Conservation (phyloP, 208 protist species). For the Lotmaria passim region DNA sequence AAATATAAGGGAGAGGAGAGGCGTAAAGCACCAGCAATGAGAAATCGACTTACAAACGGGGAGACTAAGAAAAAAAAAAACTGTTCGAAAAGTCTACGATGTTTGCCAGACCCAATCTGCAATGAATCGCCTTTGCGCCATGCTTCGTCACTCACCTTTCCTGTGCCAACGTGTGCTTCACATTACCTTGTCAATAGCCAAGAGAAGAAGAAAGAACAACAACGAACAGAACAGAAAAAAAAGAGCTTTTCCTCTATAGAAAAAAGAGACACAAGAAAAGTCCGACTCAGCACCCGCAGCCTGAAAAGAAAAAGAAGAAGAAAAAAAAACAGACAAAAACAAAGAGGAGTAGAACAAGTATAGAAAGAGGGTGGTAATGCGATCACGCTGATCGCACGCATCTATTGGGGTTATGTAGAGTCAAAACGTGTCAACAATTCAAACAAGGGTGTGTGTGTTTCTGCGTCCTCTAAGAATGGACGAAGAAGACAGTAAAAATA, state of each 20-base stretch:
- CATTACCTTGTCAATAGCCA: no score
- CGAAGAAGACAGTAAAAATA: slow-evolving; percentile 9
- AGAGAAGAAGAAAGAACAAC: no score
- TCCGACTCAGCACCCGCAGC: neutral
- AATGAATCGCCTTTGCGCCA: no score
- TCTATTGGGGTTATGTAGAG: slow-evolving; percentile 20
- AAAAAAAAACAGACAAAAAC: neutral
- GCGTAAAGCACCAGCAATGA: no score
- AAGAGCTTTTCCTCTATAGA: neutral
- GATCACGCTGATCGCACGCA: neutral
- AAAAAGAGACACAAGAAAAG: neutral
- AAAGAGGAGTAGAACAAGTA: neutral
- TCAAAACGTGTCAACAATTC: neutral
- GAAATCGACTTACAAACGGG: no score
- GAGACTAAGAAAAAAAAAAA: slow-evolving; percentile 3
- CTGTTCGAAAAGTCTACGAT: neutral
- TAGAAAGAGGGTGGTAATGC: neutral
- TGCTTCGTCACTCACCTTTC: no score
- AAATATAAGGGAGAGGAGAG: no score
- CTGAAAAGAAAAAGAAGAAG: neutral
- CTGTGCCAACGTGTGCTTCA: no score
- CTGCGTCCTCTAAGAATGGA: slow-evolving; percentile 20
- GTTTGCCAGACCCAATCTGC: no score
- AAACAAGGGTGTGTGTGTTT: no score
- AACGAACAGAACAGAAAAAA: no score